phyloP scores from a whole-genome alignment of 2,329 filamentous ascomycete genomes.

The Colletotrichum scovillei region DNA sequence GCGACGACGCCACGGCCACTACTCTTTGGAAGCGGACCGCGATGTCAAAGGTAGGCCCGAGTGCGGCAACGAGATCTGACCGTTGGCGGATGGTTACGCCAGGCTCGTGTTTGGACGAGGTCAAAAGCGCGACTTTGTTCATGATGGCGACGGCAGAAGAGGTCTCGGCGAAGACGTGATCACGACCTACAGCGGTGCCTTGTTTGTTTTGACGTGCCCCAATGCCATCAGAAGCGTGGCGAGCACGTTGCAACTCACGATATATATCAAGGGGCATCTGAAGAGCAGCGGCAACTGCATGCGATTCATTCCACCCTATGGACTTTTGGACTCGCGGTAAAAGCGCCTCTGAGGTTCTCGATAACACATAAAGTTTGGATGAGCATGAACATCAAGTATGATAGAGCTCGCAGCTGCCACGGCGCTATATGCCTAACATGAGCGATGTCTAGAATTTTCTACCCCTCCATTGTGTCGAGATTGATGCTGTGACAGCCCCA shows the following conservation, averaged over 20 bases:
- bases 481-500: conserved; percentile 8
- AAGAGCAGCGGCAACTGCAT: conserved; percentile 8
- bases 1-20: conserved; percentile 44
- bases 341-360: not conserved
- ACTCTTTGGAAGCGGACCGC: conserved; percentile 49
- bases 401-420: not conserved
- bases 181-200: conserved; percentile 25
- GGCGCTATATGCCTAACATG: conserved; percentile 11
- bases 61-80: conserved; percentile 45
- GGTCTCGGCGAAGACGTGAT: conserved; percentile 28
- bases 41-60: conserved; percentile 48
- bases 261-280: conserved; percentile 31
- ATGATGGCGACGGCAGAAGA: conserved; percentile 41
- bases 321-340: conserved; percentile 7
- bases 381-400: not conserved
- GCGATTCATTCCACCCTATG: conserved; percentile 1
- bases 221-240: not conserved
- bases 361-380: not conserved
- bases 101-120: conserved; percentile 50
- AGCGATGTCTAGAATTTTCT: conserved; percentile 31
- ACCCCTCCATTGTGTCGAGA: conserved; percentile 19
- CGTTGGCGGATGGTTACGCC: conserved; percentile 43
- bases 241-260: conserved; percentile 7
- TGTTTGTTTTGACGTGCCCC: not conserved
- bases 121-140: conserved; percentile 52